These are phyloP conservation scores for Ephemerocybe angulata DNA, from an alignment of 768 basidiomycete genomes.

Conservation along the genomic window DNA sequence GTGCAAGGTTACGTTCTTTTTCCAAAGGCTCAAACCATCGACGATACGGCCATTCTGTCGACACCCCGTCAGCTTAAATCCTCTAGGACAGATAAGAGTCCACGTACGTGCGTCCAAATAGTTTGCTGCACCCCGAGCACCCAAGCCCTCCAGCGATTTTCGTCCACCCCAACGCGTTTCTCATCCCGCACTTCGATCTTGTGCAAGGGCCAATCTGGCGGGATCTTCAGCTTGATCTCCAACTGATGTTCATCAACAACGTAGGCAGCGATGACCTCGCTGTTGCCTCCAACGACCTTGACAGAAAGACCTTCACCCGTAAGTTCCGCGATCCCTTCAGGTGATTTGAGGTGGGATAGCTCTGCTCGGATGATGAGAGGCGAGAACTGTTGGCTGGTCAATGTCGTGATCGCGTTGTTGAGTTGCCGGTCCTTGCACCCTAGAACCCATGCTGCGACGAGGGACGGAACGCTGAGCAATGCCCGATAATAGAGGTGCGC, in stretches of 20 bases:
- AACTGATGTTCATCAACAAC: conserved; percentile 90
- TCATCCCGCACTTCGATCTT: conserved; percentile 85
- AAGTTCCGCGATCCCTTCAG: conserved; percentile 51
- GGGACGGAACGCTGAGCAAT: conserved; percentile 76
- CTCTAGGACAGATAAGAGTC: neutral
- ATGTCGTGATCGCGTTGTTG: conserved; percentile 66
- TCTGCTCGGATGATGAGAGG: conserved; percentile 84
- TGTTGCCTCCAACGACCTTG: conserved; percentile 55
- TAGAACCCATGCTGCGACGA: conserved; percentile 81
- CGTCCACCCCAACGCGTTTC: conserved; percentile 81
- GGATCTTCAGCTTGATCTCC: conserved; percentile 84
- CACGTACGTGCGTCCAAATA: conserved; percentile 77
- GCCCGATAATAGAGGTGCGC: conserved; percentile 90
- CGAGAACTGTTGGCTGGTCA: conserved; percentile 83
- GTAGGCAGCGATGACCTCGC: conserved; percentile 84
- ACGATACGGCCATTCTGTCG: conserved; percentile 85
- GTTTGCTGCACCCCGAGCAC: conserved; percentile 88
- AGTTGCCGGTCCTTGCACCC: conserved; percentile 89
- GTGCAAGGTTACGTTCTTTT: conserved; percentile 88
- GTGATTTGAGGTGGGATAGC: conserved; percentile 65
- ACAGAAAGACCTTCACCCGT: conserved; percentile 76
- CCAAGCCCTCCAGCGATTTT: conserved; percentile 92
- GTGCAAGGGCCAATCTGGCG: conserved; percentile 86
- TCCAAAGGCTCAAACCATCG: conserved; percentile 86
- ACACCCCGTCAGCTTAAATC: neutral